Evolutionary conservation across 257 asterid genomes (phyloP).

Genomic region (Solanum lignicaule): DNA sequence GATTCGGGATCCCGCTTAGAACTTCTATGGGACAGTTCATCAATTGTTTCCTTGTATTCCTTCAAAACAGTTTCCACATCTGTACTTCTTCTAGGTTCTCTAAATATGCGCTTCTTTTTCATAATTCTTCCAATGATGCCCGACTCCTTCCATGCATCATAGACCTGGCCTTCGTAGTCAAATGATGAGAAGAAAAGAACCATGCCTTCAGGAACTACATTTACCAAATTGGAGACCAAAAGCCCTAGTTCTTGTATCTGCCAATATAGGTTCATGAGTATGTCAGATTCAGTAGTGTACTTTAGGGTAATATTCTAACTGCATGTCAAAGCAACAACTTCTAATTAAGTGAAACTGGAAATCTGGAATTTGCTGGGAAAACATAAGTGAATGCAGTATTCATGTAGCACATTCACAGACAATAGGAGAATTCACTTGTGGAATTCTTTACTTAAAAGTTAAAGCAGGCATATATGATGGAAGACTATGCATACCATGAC

Average conservation of each 20-base stretch:
- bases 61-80: slow-evolving; percentile 65
- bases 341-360: not conserved
- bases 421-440: not conserved
- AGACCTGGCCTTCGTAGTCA: slow-evolving; percentile 68
- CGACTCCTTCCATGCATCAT: slow-evolving; percentile 67
- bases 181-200: slow-evolving; percentile 91
- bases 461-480: not conserved
- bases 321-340: not conserved
- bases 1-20: slow-evolving; percentile 11
- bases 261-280: slow-evolving; percentile 7
- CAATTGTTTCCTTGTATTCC: slow-evolving; percentile 70
- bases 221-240: slow-evolving; percentile 64
- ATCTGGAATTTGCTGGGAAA: not conserved
- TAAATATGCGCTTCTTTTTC: slow-evolving; percentile 61
- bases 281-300: not conserved
- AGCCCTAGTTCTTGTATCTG: slow-evolving; percentile 91
- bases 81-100: slow-evolving; percentile 87
- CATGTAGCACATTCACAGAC: not conserved
- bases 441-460: not conserved
- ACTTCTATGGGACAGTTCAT: slow-evolving; percentile 14
- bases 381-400: not conserved
- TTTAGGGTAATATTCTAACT: not conserved
- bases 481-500: slow-evolving; percentile 45
- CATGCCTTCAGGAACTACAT: slow-evolving; percentile 82
- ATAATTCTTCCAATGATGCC: slow-evolving; percentile 73